Evolutionary conservation across 495 filamentous ascomycete species (phyloP).

Genomic region (Copromyces sp.): DNA sequence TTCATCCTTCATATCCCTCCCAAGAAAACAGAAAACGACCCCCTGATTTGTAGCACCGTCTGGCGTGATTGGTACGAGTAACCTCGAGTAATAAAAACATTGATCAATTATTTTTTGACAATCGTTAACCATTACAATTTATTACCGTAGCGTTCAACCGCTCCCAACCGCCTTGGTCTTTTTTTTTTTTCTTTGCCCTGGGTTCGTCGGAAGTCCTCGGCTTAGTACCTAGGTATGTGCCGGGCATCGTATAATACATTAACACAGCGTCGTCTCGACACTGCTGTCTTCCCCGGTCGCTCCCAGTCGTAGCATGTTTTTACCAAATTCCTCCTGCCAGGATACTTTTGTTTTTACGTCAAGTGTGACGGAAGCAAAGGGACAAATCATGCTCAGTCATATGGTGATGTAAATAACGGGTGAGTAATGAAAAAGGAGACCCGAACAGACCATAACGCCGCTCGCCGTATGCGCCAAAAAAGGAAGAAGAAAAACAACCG

Average conservation of each 20-base stretch:
- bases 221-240: neutral
- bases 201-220: neutral
- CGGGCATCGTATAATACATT: neutral
- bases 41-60: neutral
- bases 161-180: neutral
- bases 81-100: neutral
- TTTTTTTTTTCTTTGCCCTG: neutral
- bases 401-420: neutral
- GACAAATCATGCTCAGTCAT: neutral
- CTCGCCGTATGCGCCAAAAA: neutral
- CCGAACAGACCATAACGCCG: neutral
- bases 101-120: neutral
- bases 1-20: neutral
- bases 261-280: neutral
- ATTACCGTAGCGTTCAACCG: neutral
- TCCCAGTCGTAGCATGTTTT: neutral
- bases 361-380: neutral
- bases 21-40: neutral
- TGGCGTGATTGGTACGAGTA: neutral
- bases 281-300: neutral
- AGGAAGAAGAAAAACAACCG: neutral
- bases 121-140: neutral
- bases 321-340: neutral
- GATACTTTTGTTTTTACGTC: neutral
- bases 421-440: neutral